Base-by-base conservation (phyloP, 2,329 filamentous ascomycete genomes). In the Penicillium psychrosexuale region DNA sequence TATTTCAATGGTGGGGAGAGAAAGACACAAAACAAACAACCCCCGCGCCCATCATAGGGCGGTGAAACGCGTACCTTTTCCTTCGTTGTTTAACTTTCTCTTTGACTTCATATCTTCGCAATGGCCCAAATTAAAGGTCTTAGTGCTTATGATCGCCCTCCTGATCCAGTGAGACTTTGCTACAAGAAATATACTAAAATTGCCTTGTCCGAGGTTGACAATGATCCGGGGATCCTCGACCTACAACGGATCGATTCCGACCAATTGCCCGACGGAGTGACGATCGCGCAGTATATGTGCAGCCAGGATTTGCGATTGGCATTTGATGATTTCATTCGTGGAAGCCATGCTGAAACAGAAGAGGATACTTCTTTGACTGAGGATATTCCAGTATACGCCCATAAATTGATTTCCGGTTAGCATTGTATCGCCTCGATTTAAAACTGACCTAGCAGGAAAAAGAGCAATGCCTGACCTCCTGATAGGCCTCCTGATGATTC, bases 121-220 rank as follows among this genome's bases (percentile, higher is more conserved):
- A 72, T 74, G 71, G 65, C 68, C 36, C 69, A 65, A 34, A 72
- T 73, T 40, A 66, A 70, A 58, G 62, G 62, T 36, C 77, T 92
- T 3, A 88, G 96, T 72, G 87, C 91, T 28, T 84, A 93, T 70
- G 85, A 91, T 71, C 85, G 86, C 64, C 90, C 91, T 1, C 89
- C 91, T 3, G 83, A 86, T 12, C 72, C 78, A 47, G 78, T 97
- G 61, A 85, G 86, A 58, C 76, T 81, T 43, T 76, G 85, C 51
- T 97, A 91, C 83, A 96, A 96, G 72, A 76, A 76, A 39, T 90
- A 87, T 63, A 84, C 87, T 24, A 87, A 82, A 60, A 78, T 84
- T 36, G 81, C 85, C 0, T 72, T 80, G 3, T 65, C 73, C 8
- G 77, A 78, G 1, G 71, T 89, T n/a, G 65, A 78, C 7, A 62